Base-by-base conservation (phyloP, 352 stramenopile genomes). In the Phytopythium sindhum region DNA sequence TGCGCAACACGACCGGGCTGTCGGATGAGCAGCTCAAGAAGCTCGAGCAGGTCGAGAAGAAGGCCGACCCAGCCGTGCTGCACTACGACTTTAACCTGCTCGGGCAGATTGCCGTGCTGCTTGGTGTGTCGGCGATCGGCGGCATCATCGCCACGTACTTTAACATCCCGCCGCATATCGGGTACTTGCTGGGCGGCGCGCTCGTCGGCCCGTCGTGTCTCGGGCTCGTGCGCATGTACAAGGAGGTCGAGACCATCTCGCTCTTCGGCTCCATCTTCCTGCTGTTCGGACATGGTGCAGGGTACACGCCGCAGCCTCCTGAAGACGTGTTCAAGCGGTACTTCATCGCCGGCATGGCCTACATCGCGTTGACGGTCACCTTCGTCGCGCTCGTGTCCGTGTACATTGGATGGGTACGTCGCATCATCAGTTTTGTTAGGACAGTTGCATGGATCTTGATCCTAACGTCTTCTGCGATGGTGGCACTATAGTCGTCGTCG, bases 191-290 rank as follows among this genome's bases (percentile, higher is more conserved):
- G 1, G 92, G 89, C 37, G 93, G 93, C 29, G 90, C 93, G 33
- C 68, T 98, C 2, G 88, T 98, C 6, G 93, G 93, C 23, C 93
- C 92, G 19, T 97, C 88, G 28, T 96, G 92, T 48, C 68, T 97
- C 17, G 86, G 83, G 6, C 60, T 96, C 21, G 89, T 97, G 28
- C 75, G 81, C 39, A 74, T 97, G 31, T 95, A 97, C 67, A 93
- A 95, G 57, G 86, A 97, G 64, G 93, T 98, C 21, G 89, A 97
- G 66, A 98, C 92, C 1, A 88, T 98, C 59, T 96, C 90, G 37
- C 86, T 98, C 29, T 98, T 98, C 65, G 93, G 93, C 17, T 97
- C 88, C 3, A 89, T 98, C 35, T 98, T 98, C 63, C 67, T 98
- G 45, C 72, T 98, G 2, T 98, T 98, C 67, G 87, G 87, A n/a